phyloP scores from a whole-genome alignment of 83 land plant species.

The Isoetes engelmannii region DNA sequence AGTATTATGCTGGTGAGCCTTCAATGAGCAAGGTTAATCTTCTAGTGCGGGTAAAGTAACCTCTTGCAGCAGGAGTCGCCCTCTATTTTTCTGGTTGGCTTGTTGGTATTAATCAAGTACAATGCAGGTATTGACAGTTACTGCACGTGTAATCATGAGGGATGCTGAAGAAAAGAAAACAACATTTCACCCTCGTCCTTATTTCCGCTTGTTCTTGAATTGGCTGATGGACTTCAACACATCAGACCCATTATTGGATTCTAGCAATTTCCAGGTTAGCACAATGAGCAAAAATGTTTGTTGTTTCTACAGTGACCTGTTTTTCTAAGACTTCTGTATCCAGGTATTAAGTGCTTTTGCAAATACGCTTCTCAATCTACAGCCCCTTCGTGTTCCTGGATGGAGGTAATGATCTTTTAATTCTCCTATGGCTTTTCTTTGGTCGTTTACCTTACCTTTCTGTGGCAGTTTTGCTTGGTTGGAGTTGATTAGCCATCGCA shows the following conservation, averaged over 20 bases:
- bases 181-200: slow-evolving; percentile 87
- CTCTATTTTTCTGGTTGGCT: background rate
- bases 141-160: slow-evolving; percentile 63
- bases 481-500: slow-evolving; percentile 89
- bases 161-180: slow-evolving; percentile 79
- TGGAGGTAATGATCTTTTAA: slow-evolving; percentile 54
- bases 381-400: slow-evolving; percentile 79
- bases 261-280: slow-evolving; percentile 71
- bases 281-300: background rate
- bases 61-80: too few relatives aligned
- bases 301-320: slow-evolving; percentile 1
- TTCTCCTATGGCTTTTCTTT: slow-evolving; percentile 3
- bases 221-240: slow-evolving; percentile 74
- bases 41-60: slow-evolving; percentile 6
- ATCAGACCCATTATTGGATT: slow-evolving; percentile 71
- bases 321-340: background rate
- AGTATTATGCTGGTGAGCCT: slow-evolving; percentile 61
- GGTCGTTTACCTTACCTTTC: background rate
- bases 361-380: slow-evolving; percentile 79
- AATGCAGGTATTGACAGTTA: slow-evolving; percentile 64
- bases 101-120: background rate
- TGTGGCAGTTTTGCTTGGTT: slow-evolving; percentile 88
- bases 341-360: slow-evolving; percentile 86
- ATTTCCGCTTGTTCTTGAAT: slow-evolving; percentile 72
- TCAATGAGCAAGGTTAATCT: slow-evolving; percentile 56